A percentile compares a stretch with the other conserved stretches of the same genome.
Evolutionary conservation across 192 early-diverging fungal species (phyloP).

Genomic region (Entomortierella lignicola): DNA sequence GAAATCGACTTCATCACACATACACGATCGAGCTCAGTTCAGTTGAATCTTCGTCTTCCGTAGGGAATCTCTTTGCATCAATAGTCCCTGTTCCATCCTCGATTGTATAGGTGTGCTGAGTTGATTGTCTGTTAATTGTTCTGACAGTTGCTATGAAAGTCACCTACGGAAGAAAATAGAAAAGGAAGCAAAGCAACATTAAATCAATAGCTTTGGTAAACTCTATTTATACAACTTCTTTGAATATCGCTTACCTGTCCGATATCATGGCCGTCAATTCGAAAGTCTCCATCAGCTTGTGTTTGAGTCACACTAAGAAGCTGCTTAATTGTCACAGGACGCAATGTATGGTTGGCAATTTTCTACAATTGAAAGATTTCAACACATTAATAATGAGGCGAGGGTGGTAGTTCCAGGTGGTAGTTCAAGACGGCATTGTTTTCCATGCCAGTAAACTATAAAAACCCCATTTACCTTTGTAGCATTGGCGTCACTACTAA

Average conservation of each 20-base stretch:
- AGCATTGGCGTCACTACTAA: conserved; percentile 21
- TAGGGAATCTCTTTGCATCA: conserved; percentile 75
- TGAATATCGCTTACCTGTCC: conserved; percentile 60
- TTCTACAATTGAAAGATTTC: conserved; percentile 15
- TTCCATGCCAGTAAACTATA: no score
- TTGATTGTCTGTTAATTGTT: conserved; percentile 63
- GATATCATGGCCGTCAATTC: conserved; percentile 77
- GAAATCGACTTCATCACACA: neutral
- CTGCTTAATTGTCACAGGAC: conserved; percentile 89
- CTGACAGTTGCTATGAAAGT: conserved; percentile 80
- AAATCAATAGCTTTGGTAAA: no score
- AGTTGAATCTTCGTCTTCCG: conserved; percentile 52
- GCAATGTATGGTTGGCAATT: conserved; percentile 69
- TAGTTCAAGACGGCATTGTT: no score
- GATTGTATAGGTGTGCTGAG: conserved; percentile 73
- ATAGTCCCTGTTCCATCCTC: conserved; percentile 86
- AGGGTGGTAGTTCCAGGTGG: no score
- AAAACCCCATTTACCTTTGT: conserved; percentile 10
- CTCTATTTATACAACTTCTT: neutral
- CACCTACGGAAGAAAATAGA: conserved; percentile 53
- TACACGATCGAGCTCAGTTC: conserved; percentile 19
- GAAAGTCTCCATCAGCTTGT: conserved; percentile 68
- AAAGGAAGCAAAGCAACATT: neutral
- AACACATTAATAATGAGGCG: neutral
- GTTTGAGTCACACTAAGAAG: conserved; percentile 60